Base-by-base conservation (phyloP, 352 stramenopile species). In the Globisporangium middletonii region DNA sequence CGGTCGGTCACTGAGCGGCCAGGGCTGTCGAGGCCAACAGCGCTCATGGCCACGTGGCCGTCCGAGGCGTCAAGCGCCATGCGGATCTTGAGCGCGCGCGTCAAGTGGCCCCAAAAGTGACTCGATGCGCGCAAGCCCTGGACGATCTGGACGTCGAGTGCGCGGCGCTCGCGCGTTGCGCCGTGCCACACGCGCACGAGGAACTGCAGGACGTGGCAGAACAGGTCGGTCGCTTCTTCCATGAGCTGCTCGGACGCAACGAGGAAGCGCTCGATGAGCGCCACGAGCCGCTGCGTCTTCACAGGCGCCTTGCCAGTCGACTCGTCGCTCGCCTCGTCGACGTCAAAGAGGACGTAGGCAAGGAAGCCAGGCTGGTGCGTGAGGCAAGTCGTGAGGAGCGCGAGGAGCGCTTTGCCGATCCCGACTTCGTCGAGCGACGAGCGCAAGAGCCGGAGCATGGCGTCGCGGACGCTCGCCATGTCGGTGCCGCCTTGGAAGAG, bases 331-430 rank as follows among this genome's bases (percentile, higher is more conserved):
- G 33, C 7, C 33, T 38, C 33, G 8, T 62, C 38, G 7, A 72
- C 60, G 26, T 77, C 75, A 27, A 88, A 75, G 0, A 88, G 59
- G 2, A 89, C 47, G 15, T 77, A 61, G 8, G 77, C 75, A 6
- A 89, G 65, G 42, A 89, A 89, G 7, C 71, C 73, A 9, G 77
- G 79, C 43, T 90, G 79, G 50, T 80, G 67, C 28, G 84, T 67
- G 23, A 90, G 55, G 11, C 69, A 87, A 49, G 72, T 56, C 0
- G 73, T 82, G 23, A 90, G 51, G 50, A 90, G 55, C 30, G 73
- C 64, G 61, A 90, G 57, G 13, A 86, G 47, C 50, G 78, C 69
- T 42, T 77, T 85, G 19, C 64, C 63, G 26, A 80, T 18, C 18
- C 47, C 27, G 4, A 55, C n/a, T 26, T 74, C 57, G 13, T 55